Base-by-base conservation (phyloP, 306 rosid species). In the Rosa rugosa region DNA sequence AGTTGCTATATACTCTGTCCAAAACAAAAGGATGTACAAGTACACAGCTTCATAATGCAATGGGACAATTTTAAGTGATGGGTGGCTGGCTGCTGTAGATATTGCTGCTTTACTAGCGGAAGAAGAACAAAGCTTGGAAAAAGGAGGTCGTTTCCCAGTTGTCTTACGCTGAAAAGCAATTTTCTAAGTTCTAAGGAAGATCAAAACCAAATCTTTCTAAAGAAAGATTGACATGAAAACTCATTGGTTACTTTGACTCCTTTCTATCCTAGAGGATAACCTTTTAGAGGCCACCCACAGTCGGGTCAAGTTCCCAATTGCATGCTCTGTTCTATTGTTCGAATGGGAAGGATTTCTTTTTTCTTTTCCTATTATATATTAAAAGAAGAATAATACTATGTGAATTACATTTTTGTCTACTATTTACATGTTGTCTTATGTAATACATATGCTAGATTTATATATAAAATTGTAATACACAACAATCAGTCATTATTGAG, bases 221-320 rank as follows among this genome's bases (percentile, higher is more conserved):
- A n/a, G 60, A 63, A 75, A 75, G 71, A 3, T 16, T 20, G 79
- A 46, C 79, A 63, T 17, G 62, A 75, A 63, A 75, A 65, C 5
- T 75, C 79, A 63, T 5, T 6, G 60, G 56, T 38, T 3, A 7
- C 25, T 66, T 65, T 64, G 69, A 64, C 44, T 27, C 44, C 70
- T 60, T 42, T 60, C 27, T 22, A 44, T 57, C 40, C 20, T 12
- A 36, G 12, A 45, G 31, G 20, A 56, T 53, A 6, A 11, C 12
- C 14, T 74, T 22, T 74, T 12, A 56, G 54, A 74, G 69, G 22
- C 31, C 31, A 22, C 63, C 51, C 68, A 56, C 51, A 17, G 36
- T 8, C 47, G 16, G 20, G 31, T 56, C 59, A n/a, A 56, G 31
- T n/a, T n/a, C 63, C 31, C 6, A 54, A 51, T 51, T 51, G n/a